These are phyloP conservation scores for Rhizopus microsporus DNA, from an alignment of 371 early-diverging fungal genomes.

Conservation along the genomic window DNA sequence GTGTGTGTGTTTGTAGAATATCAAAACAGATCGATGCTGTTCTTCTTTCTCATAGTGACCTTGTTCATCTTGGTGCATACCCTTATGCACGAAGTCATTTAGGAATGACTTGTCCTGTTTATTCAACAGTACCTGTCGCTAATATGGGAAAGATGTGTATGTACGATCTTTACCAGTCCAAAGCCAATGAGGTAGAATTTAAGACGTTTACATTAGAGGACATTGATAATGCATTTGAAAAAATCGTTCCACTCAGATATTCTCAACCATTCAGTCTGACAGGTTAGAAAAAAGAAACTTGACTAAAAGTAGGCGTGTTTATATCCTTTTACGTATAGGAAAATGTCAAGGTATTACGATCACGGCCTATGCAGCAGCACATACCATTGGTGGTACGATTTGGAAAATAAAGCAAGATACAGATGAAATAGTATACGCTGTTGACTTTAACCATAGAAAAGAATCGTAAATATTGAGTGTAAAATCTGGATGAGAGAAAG, in stretches of 20 bases:
- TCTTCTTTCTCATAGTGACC: slow-evolving; percentile 88
- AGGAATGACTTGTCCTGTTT: slow-evolving; percentile 87
- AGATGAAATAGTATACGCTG: slow-evolving; percentile 94
- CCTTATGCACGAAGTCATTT: slow-evolving; percentile 80
- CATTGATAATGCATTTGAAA: slow-evolving; percentile 85
- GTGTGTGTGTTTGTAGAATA: slow-evolving; percentile 49
- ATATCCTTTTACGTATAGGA: slow-evolving; percentile 41
- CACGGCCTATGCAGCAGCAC: slow-evolving; percentile 94
- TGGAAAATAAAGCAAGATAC: slow-evolving; percentile 96
- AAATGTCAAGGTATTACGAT: slow-evolving; percentile 88
- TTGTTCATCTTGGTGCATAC: slow-evolving; percentile 89
- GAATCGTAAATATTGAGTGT: slow-evolving; percentile 67
- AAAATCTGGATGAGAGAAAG: neutral
- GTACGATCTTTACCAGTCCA: slow-evolving; percentile 76
- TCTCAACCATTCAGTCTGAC: slow-evolving; percentile 83
- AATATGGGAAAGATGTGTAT: slow-evolving; percentile 91
- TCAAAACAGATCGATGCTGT: slow-evolving; percentile 93
- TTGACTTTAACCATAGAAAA: slow-evolving; percentile 94
- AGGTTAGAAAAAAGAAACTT: slow-evolving; percentile 4
- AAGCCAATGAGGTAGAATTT: slow-evolving; percentile 72
- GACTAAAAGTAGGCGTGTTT: neutral
- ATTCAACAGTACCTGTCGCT: slow-evolving; percentile 92
- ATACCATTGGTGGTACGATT: slow-evolving; percentile 96
- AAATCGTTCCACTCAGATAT: slow-evolving; percentile 84
- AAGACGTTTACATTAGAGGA: slow-evolving; percentile 70